A percentile compares a stretch with the other conserved stretches of the same genome.
phyloP scores from a whole-genome alignment of 1,284 basidiomycete species.

The Rhodofomes roseus region DNA sequence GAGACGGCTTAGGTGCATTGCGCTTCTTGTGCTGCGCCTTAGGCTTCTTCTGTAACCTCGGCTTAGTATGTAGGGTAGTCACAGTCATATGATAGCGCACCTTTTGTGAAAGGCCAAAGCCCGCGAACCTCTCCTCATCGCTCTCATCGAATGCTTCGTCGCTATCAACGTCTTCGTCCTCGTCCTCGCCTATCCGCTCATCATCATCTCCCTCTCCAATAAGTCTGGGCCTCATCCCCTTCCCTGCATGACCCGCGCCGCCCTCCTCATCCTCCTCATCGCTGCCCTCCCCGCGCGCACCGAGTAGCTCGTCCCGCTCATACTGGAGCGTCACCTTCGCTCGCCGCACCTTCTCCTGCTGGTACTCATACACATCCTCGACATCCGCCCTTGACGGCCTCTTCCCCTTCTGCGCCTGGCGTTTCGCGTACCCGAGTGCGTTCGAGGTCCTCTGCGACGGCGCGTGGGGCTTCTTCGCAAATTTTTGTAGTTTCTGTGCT shows the following conservation, averaged over 20 bases:
- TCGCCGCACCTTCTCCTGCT: conserved; percentile 51
- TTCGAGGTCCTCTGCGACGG: conserved; percentile 31
- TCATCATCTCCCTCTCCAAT: conserved; percentile 60
- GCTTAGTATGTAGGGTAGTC: not conserved
- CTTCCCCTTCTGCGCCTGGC: conserved; percentile 43
- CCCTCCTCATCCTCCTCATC: conserved; percentile 34
- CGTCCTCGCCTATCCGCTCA: conserved; percentile 51
- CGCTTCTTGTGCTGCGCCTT: conserved; percentile 17
- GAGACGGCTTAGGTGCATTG: conserved; percentile 10
- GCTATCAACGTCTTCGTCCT: conserved; percentile 79
- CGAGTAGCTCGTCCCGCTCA: conserved; percentile 51
- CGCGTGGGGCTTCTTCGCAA: conserved; percentile 3
- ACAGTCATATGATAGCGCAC: conserved; percentile 30
- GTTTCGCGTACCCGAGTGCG: conserved; percentile 50
- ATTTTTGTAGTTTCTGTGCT: conserved; percentile 1
- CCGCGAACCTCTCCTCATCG: conserved; percentile 78
- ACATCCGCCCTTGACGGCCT: conserved; percentile 20
- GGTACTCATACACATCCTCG: conserved; percentile 61
- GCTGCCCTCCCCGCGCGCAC: conserved; percentile 35
- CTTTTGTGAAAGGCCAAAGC: conserved; percentile 50
- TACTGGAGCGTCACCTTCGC: conserved; percentile 51
- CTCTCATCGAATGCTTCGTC: conserved; percentile 80
- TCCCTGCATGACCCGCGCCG: conserved; percentile 24
- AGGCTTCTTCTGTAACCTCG: conserved; percentile 6
- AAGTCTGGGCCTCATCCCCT: conserved; percentile 44